These are phyloP conservation scores for Lepiota brunneoincarnata DNA, from an alignment of 768 basidiomycete genomes.

Conservation along the genomic window DNA sequence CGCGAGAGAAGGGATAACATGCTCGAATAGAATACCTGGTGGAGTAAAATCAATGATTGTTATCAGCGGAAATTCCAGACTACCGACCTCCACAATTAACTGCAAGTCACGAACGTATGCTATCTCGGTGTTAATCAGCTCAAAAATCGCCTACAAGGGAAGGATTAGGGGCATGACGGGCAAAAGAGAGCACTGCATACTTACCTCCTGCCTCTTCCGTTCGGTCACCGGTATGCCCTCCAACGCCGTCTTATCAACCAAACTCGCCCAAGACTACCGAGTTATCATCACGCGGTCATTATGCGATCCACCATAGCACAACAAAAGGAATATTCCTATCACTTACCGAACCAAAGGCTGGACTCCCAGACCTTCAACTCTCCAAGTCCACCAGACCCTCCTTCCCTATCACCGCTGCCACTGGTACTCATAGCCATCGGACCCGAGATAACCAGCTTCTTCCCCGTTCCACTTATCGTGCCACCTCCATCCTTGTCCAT, in stretches of 20 bases:
- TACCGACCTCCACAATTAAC: slow-evolving; percentile 79
- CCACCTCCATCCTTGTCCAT: neutral
- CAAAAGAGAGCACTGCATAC: slow-evolving; percentile 4
- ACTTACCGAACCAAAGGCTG: slow-evolving; percentile 67
- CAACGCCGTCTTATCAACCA: slow-evolving; percentile 82
- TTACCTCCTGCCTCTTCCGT: slow-evolving; percentile 84
- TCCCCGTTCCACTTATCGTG: slow-evolving; percentile 17
- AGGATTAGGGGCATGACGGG: neutral
- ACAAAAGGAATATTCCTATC: neutral
- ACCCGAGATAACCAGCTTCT: slow-evolving; percentile 61
- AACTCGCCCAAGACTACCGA: slow-evolving; percentile 95
- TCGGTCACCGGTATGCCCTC: slow-evolving; percentile 78
- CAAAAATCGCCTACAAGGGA: slow-evolving; percentile 74
- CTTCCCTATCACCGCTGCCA: neutral
- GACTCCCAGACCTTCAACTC: slow-evolving; percentile 46
- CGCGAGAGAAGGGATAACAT: slow-evolving; percentile 69
- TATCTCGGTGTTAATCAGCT: slow-evolving; percentile 87
- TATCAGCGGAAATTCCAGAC: neutral
- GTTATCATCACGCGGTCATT: slow-evolving; percentile 7
- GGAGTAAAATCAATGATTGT: neutral
- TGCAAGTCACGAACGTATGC: slow-evolving; percentile 92
- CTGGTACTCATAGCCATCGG: slow-evolving; percentile 45
- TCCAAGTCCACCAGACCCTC: slow-evolving; percentile 14
- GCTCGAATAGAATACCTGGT: slow-evolving; percentile 81
- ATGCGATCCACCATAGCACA: neutral